Percentiles rank a stretch among this genome's conserved stretches.
phyloP scores from a whole-genome alignment of 163 green algal genomes.

The Scenedesmus sp. region DNA sequence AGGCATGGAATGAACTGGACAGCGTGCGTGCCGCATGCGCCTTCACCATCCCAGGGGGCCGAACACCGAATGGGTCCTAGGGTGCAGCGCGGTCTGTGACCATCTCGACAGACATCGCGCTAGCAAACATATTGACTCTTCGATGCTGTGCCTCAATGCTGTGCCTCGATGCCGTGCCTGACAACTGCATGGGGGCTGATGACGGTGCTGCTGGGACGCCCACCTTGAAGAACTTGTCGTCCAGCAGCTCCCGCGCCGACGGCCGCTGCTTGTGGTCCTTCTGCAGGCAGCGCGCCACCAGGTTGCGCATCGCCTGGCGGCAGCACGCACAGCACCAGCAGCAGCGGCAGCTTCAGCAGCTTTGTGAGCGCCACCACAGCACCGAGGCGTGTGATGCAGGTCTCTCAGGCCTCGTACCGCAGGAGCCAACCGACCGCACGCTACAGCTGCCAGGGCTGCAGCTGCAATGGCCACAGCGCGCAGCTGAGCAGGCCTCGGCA shows the following conservation, averaged over 20 bases:
- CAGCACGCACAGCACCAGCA: not conserved
- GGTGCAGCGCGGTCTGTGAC: too few relatives aligned
- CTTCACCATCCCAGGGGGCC: too few relatives aligned
- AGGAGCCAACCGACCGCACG: not conserved
- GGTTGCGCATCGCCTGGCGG: conserved; percentile 36
- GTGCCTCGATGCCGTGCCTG: too few relatives aligned
- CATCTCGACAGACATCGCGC: too few relatives aligned
- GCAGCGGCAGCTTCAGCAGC: conserved; percentile 37
- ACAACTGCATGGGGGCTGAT: too few relatives aligned
- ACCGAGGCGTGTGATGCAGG: not conserved
- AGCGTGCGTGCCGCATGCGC: too few relatives aligned
- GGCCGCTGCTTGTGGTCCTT: conserved; percentile 56
- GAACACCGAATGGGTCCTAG: too few relatives aligned
- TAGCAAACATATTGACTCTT: too few relatives aligned
- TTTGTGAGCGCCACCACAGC: not conserved
- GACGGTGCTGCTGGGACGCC: not conserved
- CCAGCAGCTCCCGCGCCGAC: conserved; percentile 54
- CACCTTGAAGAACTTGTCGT: conserved; percentile 90
- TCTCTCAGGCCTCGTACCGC: not conserved
- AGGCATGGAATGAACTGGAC: not conserved
- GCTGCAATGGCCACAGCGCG: not conserved
- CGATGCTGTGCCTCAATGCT: too few relatives aligned
- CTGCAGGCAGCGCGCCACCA: conserved; percentile 57
- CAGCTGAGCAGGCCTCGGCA: too few relatives aligned
- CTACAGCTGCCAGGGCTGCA: not conserved